A percentile compares a stretch with the other conserved stretches of the same genome.
phyloP scores from a whole-genome alignment of 176 grass and related monocot species.

The Cenchrus purpureus region DNA sequence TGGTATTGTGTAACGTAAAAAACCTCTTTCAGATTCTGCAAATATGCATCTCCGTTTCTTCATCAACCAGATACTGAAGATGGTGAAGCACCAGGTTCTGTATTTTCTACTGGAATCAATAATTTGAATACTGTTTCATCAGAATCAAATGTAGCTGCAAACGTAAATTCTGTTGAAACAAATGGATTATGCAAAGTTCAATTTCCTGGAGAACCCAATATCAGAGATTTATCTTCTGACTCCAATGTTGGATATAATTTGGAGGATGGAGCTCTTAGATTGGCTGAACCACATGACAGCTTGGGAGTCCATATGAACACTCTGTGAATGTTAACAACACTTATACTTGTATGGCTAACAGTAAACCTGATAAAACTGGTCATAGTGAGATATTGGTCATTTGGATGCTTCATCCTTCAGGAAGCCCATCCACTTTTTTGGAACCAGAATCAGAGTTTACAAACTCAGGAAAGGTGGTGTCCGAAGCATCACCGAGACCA shows the following conservation, averaged over 20 bases:
- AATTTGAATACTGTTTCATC: slow-evolving; percentile 32
- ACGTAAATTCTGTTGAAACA: slow-evolving; percentile 27
- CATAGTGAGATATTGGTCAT: background rate
- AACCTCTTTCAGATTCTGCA: too few species aligned
- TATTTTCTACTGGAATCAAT: slow-evolving; percentile 39
- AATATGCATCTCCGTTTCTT: slow-evolving; percentile 52
- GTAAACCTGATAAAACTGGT: slow-evolving; percentile 2
- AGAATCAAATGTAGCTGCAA: slow-evolving; percentile 23
- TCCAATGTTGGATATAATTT: slow-evolving; percentile 29
- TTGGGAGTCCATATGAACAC: slow-evolving; percentile 17
- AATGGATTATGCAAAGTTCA: slow-evolving; percentile 36
- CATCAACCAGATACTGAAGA: slow-evolving; percentile 50
- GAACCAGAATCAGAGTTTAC: slow-evolving; percentile 29
- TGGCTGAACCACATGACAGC: background rate
- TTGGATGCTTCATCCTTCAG: slow-evolving; percentile 15
- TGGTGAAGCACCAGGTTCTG: slow-evolving; percentile 11
- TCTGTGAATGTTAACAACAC: slow-evolving; percentile 19
- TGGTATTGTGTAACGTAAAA: too few species aligned
- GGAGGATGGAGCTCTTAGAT: slow-evolving; percentile 25
- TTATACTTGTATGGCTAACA: slow-evolving; percentile 12
- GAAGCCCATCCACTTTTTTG: background rate
- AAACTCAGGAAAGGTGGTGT: slow-evolving; percentile 20
- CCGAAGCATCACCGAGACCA: slow-evolving; percentile 36
- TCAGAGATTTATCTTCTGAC: slow-evolving; percentile 26
- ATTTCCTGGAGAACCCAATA: slow-evolving; percentile 22